phyloP scores from a whole-genome alignment of 2,329 filamentous ascomycete species.

The Colletotrichum nymphaeae region DNA sequence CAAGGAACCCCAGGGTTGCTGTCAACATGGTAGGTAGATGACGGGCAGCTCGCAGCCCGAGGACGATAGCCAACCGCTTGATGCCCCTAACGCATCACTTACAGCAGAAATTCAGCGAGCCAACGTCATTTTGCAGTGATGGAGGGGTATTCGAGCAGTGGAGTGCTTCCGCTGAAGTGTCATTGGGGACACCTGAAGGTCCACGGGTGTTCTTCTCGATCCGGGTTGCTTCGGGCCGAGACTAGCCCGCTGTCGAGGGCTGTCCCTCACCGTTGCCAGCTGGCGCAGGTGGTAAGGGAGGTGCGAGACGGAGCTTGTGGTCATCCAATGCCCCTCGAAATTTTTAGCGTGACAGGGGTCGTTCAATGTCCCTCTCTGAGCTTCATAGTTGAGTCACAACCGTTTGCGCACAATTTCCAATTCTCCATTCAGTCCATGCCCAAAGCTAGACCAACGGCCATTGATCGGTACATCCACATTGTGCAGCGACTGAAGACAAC shows the following conservation, averaged over 20 bases:
- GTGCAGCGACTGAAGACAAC: not conserved
- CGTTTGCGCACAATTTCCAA: slow-evolving; percentile 29
- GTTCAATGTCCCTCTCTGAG: slow-evolving; percentile 21
- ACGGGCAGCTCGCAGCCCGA: slow-evolving; percentile 2
- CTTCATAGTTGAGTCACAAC: slow-evolving; percentile 35
- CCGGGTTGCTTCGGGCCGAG: slow-evolving; percentile 30
- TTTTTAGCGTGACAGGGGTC: slow-evolving; percentile 35
- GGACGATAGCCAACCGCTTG: not conserved
- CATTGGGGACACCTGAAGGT: slow-evolving; percentile 3
- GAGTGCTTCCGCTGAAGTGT: slow-evolving; percentile 3
- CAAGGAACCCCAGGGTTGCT: not conserved
- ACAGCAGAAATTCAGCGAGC: slow-evolving; percentile 13
- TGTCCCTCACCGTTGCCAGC: slow-evolving; percentile 17
- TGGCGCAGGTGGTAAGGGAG: not conserved
- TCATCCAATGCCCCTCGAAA: slow-evolving; percentile 33
- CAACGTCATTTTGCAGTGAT: slow-evolving; percentile 36
- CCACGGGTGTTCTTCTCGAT: not conserved
- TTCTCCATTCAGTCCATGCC: slow-evolving; percentile 7
- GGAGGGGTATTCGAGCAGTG: slow-evolving; percentile 25
- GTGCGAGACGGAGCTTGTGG: not conserved
- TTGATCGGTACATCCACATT: slow-evolving; percentile 5
- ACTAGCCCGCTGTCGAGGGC: not conserved
- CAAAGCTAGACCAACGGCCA: not conserved
- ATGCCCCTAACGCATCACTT: slow-evolving; percentile 30
- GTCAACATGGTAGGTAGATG: not conserved